phyloP scores from a whole-genome alignment of 2,329 filamentous ascomycete genomes.

The Byssochlamys sp. region DNA sequence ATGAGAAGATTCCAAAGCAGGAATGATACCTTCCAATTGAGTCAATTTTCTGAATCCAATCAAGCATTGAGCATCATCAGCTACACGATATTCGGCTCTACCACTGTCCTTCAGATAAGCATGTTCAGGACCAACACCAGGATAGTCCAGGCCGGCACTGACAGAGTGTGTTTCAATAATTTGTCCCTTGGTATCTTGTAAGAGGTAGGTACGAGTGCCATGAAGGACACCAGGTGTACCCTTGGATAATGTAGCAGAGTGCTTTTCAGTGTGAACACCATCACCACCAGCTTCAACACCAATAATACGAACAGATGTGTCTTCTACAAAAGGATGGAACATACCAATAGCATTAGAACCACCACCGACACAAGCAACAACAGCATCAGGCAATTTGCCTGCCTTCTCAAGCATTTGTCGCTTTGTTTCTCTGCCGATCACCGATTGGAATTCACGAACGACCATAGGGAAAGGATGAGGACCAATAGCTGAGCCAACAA shows the following conservation, averaged over 20 bases:
- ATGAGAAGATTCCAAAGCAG: conserved; percentile 86
- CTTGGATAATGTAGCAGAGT: conserved; percentile 80
- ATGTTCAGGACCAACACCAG: conserved; percentile 88
- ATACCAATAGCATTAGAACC: conserved; percentile 93
- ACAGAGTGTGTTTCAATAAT: conserved; percentile 93
- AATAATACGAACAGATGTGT: conserved; percentile 73
- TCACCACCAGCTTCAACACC: conserved; percentile 95
- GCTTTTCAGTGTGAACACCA: conserved; percentile 71
- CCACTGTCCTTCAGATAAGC: conserved; percentile 83
- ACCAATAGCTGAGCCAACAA: conserved; percentile 93
- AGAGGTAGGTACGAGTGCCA: conserved; percentile 88
- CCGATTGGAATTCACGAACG: conserved; percentile 91
- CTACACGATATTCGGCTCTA: conserved; percentile 78
- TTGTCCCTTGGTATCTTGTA: conserved; percentile 90
- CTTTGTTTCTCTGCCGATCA: conserved; percentile 93
- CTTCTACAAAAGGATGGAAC: conserved; percentile 92
- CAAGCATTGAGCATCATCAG: conserved; percentile 85
- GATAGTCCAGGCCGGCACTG: conserved; percentile 92
- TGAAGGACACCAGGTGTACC: conserved; percentile 89
- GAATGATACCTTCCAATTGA: conserved; percentile 91
- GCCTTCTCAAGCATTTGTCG: conserved; percentile 76
- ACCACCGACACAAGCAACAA: conserved; percentile 92
- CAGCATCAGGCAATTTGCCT: conserved; percentile 86
- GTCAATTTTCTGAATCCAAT: conserved; percentile 73
- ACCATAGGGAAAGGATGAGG: conserved; percentile 97